phyloP scores from a whole-genome alignment of 2,329 filamentous ascomycete species.

The Botrytis byssoidea region DNA sequence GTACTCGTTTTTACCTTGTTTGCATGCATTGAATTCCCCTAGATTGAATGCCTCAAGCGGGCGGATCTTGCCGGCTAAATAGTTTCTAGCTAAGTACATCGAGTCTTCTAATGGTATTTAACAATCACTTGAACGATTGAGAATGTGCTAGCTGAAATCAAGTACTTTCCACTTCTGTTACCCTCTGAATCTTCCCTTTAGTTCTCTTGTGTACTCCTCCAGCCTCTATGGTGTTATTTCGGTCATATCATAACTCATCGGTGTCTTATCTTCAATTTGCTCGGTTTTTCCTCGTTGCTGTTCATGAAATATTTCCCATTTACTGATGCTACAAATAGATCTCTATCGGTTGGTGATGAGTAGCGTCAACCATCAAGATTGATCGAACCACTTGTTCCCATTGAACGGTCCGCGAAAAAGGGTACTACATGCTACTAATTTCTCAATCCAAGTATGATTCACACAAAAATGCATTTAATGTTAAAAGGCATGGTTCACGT shows the following conservation, averaged over 20 bases:
- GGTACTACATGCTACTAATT: neutral
- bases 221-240: neutral
- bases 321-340: neutral
- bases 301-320: neutral
- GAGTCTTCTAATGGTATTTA: neutral
- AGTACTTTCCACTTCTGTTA: neutral
- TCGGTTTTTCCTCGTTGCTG: neutral
- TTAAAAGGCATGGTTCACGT: too few species aligned
- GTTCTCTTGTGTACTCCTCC: neutral
- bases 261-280: neutral
- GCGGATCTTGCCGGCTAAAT: neutral
- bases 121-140: neutral
- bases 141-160: neutral
- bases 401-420: neutral
- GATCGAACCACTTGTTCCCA: neutral
- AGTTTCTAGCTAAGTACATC: neutral
- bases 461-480: neutral
- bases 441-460: too few species aligned
- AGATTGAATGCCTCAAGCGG: neutral
- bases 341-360: neutral
- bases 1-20: neutral
- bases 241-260: neutral
- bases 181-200: neutral
- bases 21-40: neutral
- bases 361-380: neutral